Percentiles rank a stretch among this genome's conserved stretches.
phyloP scores from a whole-genome alignment of 2,329 filamentous ascomycete genomes.

The Claviceps maximensis region DNA sequence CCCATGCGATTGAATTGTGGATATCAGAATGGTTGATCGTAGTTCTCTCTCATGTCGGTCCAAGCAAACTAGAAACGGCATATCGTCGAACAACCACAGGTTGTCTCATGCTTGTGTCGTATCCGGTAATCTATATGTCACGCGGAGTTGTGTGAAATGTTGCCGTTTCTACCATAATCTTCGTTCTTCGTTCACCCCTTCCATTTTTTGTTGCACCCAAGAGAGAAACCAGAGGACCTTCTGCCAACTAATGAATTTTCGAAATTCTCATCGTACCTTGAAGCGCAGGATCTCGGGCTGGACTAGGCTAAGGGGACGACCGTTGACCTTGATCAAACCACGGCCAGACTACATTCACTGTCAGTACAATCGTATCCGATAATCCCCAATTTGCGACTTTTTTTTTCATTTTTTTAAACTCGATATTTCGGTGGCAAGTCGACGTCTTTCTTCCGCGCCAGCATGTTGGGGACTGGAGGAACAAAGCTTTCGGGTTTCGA shows the following conservation, averaged over 20 bases:
- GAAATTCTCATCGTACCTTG: slow-evolving; percentile 51
- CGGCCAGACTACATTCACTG: slow-evolving; percentile 25
- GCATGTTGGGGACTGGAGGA: not conserved
- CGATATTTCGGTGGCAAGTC: not conserved
- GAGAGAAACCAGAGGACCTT: not conserved
- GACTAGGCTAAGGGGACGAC: slow-evolving; percentile 83
- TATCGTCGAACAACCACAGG: not conserved
- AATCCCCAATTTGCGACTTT: not conserved
- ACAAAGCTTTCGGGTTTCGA: not conserved
- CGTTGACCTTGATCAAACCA: slow-evolving; percentile 97
- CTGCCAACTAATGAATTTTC: not conserved
- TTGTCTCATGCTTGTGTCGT: not conserved
- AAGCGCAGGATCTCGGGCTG: slow-evolving; percentile 95
- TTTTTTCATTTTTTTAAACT: not conserved
- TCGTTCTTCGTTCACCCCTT: too few species aligned
- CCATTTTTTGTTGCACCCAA: not conserved
- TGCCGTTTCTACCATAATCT: too few species aligned
- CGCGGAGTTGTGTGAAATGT: not conserved
- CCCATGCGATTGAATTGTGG: not conserved
- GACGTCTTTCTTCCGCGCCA: not conserved
- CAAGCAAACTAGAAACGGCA: not conserved
- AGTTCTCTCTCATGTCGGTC: not conserved
- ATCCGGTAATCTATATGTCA: not conserved
- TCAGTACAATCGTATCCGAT: slow-evolving; percentile 13
- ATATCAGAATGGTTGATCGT: too few species aligned